These are phyloP conservation scores for Oryza officinalis DNA, from an alignment of 176 grass and related monocot species.

Conservation along the genomic window DNA sequence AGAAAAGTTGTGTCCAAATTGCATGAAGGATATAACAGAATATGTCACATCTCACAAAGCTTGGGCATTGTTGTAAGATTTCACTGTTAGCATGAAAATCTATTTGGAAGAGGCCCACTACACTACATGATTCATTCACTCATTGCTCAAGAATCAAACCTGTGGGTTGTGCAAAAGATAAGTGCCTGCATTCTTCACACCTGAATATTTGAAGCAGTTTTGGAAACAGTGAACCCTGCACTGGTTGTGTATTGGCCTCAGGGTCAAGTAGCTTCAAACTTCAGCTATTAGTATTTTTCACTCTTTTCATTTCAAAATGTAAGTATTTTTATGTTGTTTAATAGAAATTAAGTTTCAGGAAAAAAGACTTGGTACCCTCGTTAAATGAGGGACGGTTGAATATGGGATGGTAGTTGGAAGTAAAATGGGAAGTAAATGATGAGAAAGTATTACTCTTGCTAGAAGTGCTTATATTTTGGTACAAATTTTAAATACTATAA, in stretches of 20 bases:
- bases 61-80: neutral
- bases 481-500: too few species aligned
- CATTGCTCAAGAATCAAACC: neutral
- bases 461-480: too few species aligned
- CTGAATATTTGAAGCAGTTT: neutral
- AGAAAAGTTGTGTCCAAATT: neutral
- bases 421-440: too few species aligned
- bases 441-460: too few species aligned
- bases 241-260: neutral
- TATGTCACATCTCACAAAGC: neutral
- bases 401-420: too few species aligned
- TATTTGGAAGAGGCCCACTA: neutral
- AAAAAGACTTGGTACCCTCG: too few species aligned
- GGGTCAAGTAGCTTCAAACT: neutral
- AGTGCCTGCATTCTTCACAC: neutral
- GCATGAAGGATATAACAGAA: neutral
- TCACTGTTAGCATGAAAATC: neutral
- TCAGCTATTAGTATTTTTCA: neutral
- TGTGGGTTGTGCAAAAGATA: neutral
- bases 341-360: too few species aligned
- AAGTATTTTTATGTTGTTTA: too few species aligned
- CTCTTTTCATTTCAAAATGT: too few species aligned
- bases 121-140: slow-evolving; percentile 1
- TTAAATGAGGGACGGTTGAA: too few species aligned
- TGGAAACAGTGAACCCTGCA: neutral